Conservation (phyloP, 306 rosid species). For the Corylus americana region DNA sequence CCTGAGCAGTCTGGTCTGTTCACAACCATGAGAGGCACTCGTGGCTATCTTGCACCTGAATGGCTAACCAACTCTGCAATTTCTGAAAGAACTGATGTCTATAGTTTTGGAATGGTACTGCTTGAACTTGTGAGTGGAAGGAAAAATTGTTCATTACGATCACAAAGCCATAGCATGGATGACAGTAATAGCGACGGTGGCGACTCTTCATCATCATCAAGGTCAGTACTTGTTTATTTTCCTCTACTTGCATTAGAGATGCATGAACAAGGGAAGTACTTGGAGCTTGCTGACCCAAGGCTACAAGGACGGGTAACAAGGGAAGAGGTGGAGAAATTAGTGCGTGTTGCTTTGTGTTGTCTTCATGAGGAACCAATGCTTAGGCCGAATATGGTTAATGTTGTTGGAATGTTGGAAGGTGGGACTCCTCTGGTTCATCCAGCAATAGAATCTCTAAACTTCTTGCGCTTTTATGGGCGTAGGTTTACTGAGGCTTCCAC, state of each 20-base stretch:
- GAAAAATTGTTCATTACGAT: constrained; percentile 59
- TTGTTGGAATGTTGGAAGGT: constrained; percentile 88
- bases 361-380: constrained; percentile 84
- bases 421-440: constrained; percentile 63
- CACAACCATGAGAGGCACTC: constrained; percentile 96
- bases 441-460: constrained; percentile 66
- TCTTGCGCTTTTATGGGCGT: constrained; percentile 82
- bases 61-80: constrained; percentile 92
- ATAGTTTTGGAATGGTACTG: constrained; percentile 89
- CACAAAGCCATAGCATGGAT: constrained; percentile 65
- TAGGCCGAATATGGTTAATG: constrained; percentile 75
- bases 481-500: constrained; percentile 74
- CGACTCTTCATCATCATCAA: constrained; percentile 52
- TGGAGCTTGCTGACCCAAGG: constrained; percentile 75
- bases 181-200: constrained; percentile 54
- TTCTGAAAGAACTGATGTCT: constrained; percentile 85
- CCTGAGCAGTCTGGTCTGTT: constrained; percentile 82
- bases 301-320: constrained; percentile 63
- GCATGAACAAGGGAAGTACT: constrained; percentile 76
- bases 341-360: constrained; percentile 74
- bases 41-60: constrained; percentile 93
- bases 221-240: constrained; percentile 59
- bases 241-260: constrained; percentile 82
- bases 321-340: constrained; percentile 73
- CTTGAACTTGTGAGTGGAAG: constrained; percentile 85